Base-by-base conservation (phyloP, 2,329 filamentous ascomycete genomes). In the Trichoderma brevicompactum region DNA sequence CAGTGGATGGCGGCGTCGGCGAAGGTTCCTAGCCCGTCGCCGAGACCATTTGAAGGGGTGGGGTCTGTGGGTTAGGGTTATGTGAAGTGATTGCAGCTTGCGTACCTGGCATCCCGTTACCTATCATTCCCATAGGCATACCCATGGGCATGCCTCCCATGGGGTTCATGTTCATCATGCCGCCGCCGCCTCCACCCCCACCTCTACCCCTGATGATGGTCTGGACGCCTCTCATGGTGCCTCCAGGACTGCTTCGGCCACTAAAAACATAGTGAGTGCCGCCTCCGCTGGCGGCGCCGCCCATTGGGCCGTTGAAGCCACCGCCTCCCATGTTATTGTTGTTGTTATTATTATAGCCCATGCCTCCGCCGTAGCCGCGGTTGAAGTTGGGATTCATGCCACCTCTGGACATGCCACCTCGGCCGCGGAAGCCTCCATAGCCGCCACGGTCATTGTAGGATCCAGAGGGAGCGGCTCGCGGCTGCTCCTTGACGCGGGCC, bases 111-210 rank as follows among this genome's bases (percentile, higher is more conserved):
- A 79, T 78, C 41, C 74, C 70, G 67, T 74, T 78, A 9, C 68
- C 55, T 54, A 65, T 67, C 71, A 82, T 83, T 17, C 82, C 84
- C 85, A 90, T 82, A 58, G 85, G 82, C 82, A 88, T 88, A 13
- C 81, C 85, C 82, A 73, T 86, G 74, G 67, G 82, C 83, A 76
- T 82, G 59, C 75, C 80, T 43, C 77, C 78, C 80, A 81, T 81
- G 7, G 75, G 76, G 50, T 75, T 77, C 77, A 84, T 85, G 43
- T 77, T 77, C 70, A 82, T 83, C 74, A 85, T 83, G 73, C 80
- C 82, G 28, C 77, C 81, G 49, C 83, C 82, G 43, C 84, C 81
- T 44, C 82, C 79, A 40, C 82, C 79, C 50, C 83, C 82, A 46
- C 85, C 81, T 48, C 82, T 79, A 43, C 79, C 79, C 34, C 77